Base-by-base conservation (phyloP, 306 rosid genomes). In the Dryas octopetala region DNA sequence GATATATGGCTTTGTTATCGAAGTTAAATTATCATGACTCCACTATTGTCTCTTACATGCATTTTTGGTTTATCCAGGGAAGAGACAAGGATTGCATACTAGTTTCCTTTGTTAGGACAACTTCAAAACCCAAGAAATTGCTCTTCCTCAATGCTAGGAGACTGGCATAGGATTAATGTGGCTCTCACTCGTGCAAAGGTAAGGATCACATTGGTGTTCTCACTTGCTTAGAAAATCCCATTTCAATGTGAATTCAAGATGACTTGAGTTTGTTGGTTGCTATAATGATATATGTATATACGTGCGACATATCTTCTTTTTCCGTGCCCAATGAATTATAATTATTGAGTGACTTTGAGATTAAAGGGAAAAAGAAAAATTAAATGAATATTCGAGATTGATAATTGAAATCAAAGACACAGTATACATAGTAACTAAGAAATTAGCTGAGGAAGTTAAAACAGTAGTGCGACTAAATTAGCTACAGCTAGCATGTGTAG, bases 141-240 rank as follows among this genome's bases (percentile, higher is more conserved):
- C 72, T 79, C 84, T 61, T 86, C 91, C 71, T 88, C 97, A 58
- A 82, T 95, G 70, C 98, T 95, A 13, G 93, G 97, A 81, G 98
- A 95, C 76, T 95, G 98, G 98, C 98, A 92, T 81, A 81, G 97
- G 83, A 90, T 91, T 73, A 95, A 95, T 73, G 97, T 95, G 57
- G 98, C 97, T 68, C 85, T 95, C 59, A 95, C 98, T 17, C 94
- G 97, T 78, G 98, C 96, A 47, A 90, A 90, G 98, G 97, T 95
- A 73, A 10, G 73, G 40, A 17, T 65, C 43, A 11, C 17, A 38
- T 75, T 0, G 70, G 44, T 81, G 54, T 55, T 50, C 48, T 5
- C n/a, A 11, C 1, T 45, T 3, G 5, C 38, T 40, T 59, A 5
- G 13, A 26, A 49, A 13, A 55, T 40, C 23, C 7, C 11, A 15